These are phyloP conservation scores for Chalciporus sphaerocephalus DNA, from an alignment of 768 basidiomycete genomes.

Conservation along the genomic window DNA sequence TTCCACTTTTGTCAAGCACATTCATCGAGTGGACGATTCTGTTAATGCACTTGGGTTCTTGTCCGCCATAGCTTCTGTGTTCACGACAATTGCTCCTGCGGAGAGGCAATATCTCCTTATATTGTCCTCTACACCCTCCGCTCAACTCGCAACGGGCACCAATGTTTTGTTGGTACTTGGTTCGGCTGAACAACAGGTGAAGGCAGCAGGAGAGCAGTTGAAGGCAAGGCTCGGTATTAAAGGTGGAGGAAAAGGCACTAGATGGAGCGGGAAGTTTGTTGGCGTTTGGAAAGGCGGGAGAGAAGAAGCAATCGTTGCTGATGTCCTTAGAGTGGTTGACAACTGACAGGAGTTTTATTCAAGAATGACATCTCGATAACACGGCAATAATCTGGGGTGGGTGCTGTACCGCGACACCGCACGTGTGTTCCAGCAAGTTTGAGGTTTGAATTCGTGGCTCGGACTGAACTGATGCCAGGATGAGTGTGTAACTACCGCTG, in stretches of 20 bases:
- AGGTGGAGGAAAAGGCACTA: constrained; percentile 72
- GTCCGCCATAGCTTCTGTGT: constrained; percentile 50
- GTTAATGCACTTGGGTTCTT: constrained; percentile 56
- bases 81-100: constrained; percentile 26
- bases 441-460: too few species aligned
- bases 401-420: too few species aligned
- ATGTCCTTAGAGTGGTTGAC: constrained; percentile 12
- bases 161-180: constrained; percentile 60
- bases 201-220: constrained; percentile 51
- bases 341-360: constrained; percentile 5
- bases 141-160: constrained; percentile 45
- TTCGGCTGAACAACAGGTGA: constrained; percentile 55
- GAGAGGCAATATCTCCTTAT: constrained; percentile 42
- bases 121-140: constrained; percentile 61
- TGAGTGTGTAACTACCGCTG: too few species aligned
- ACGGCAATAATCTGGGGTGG: neutral
- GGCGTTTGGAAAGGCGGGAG: constrained; percentile 38
- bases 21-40: constrained; percentile 61
- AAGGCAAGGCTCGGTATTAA: constrained; percentile 58
- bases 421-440: too few species aligned
- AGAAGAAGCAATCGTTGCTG: constrained; percentile 17
- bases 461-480: too few species aligned
- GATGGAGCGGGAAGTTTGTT: constrained; percentile 71
- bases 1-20: constrained; percentile 40
- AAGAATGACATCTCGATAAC: neutral